phyloP scores from a whole-genome alignment of 768 basidiomycete species.

The Tubosaeta sp. region DNA sequence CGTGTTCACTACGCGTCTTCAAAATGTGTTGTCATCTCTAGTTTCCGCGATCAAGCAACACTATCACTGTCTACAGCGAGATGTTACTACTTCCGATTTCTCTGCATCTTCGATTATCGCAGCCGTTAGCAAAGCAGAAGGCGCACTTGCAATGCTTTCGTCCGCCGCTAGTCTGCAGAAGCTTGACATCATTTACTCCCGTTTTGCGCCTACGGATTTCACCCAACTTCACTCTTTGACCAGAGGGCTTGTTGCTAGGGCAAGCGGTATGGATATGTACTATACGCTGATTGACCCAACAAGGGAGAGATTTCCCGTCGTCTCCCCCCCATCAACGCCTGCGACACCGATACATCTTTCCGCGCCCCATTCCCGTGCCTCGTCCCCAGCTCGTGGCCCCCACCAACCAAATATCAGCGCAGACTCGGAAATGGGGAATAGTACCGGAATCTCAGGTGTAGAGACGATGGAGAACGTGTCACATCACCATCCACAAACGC shows the following conservation, averaged over 20 bases:
- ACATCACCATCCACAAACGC: constrained; percentile 1
- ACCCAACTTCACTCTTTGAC: constrained; percentile 44
- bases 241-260: constrained; percentile 49
- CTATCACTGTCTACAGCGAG: constrained; percentile 38
- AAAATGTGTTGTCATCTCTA: constrained; percentile 46
- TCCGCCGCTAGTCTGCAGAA: constrained; percentile 49
- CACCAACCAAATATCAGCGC: not conserved
- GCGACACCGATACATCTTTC: constrained; percentile 34
- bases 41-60: constrained; percentile 44
- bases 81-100: constrained; percentile 35
- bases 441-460: not conserved
- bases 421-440: constrained; percentile 1
- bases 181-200: constrained; percentile 56
- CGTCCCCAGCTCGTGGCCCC: constrained; percentile 23
- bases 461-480: not conserved
- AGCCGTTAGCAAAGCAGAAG: constrained; percentile 39
- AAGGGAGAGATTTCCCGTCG: constrained; percentile 51
- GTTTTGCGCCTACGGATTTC: constrained; percentile 59
- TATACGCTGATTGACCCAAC: constrained; percentile 62
- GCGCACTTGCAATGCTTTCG: constrained; percentile 47
- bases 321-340: constrained; percentile 37
- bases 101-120: constrained; percentile 31
- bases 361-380: constrained; percentile 30
- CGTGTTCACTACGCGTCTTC: constrained; percentile 49
- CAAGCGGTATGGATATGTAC: constrained; percentile 61